Percentiles rank a stretch among this genome's conserved stretches.
These are phyloP conservation scores for Russula griseocarnosa DNA, from an alignment of 768 basidiomycete genomes.

Conservation along the genomic window DNA sequence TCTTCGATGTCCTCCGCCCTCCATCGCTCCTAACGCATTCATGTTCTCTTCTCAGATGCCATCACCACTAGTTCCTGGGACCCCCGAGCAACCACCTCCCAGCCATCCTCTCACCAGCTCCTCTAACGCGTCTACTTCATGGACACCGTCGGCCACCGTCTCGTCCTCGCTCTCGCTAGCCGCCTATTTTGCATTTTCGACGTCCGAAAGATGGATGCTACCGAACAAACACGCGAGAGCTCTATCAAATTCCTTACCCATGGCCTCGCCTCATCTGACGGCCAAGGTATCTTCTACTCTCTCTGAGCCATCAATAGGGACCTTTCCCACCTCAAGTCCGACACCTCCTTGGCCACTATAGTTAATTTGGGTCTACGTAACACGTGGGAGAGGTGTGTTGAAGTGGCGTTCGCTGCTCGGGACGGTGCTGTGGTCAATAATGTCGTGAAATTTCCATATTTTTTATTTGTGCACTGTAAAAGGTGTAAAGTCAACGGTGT, in stretches of 20 bases:
- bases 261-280: conserved; percentile 84
- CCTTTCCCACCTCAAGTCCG: conserved; percentile 44
- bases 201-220: conserved; percentile 68
- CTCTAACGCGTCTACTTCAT: conserved; percentile 89
- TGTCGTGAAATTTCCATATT: no score
- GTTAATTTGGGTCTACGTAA: no score
- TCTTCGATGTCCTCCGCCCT: not conserved
- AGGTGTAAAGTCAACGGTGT: no score
- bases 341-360: no score
- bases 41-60: conserved; percentile 43
- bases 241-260: conserved; percentile 95
- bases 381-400: no score
- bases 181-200: conserved; percentile 79
- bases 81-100: conserved; percentile 53
- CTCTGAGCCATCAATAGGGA: not conserved
- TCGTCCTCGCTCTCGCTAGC: conserved; percentile 93
- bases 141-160: conserved; percentile 69
- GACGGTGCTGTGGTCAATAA: no score
- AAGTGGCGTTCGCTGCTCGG: no score
- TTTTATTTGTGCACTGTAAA: no score
- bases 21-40: not conserved
- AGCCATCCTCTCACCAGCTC: conserved; percentile 58
- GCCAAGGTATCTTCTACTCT: conserved; percentile 59
- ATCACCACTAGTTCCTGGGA: conserved; percentile 92
- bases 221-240: conserved; percentile 81